These are phyloP conservation scores for Lanmaoa rubissima DNA, from an alignment of 768 basidiomycete species.

Conservation along the genomic window DNA sequence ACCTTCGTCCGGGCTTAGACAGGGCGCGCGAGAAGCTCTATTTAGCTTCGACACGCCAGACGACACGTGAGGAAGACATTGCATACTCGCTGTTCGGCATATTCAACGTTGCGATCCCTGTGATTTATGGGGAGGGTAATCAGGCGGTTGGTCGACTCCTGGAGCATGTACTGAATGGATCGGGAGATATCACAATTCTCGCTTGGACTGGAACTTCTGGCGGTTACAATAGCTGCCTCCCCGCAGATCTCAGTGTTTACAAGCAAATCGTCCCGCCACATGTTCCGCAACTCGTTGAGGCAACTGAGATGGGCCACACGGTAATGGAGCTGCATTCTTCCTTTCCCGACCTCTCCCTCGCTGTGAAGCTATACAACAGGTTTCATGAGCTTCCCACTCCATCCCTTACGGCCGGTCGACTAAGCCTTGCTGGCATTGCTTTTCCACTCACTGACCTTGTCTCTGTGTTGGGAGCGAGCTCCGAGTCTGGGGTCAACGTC, in stretches of 20 bases:
- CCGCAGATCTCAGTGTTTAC: neutral
- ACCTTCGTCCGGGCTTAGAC: neutral
- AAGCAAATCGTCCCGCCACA: neutral
- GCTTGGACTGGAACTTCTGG: conserved; percentile 4
- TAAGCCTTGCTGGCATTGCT: conserved; percentile 3
- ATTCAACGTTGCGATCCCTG: too few relatives aligned
- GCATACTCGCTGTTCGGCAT: too few relatives aligned
- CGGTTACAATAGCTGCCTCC: conserved; percentile 5
- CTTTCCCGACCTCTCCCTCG: neutral
- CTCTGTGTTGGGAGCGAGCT: too few relatives aligned
- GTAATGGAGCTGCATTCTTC: neutral
- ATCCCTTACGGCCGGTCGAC: neutral
- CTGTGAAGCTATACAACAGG: neutral
- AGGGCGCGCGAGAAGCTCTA: conserved; percentile 11
- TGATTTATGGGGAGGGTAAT: too few relatives aligned
- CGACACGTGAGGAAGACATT: neutral
- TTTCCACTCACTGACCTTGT: neutral
- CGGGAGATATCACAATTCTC: neutral
- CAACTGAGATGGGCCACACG: neutral
- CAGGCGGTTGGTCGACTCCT: conserved; percentile 8
- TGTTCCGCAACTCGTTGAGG: neutral
- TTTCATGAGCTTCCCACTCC: neutral
- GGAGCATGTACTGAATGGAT: conserved; percentile 4
- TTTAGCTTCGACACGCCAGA: neutral
- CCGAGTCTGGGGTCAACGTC: neutral